Conservation (phyloP, 371 early-diverging fungal species). For the Mucor lusitanicus region DNA sequence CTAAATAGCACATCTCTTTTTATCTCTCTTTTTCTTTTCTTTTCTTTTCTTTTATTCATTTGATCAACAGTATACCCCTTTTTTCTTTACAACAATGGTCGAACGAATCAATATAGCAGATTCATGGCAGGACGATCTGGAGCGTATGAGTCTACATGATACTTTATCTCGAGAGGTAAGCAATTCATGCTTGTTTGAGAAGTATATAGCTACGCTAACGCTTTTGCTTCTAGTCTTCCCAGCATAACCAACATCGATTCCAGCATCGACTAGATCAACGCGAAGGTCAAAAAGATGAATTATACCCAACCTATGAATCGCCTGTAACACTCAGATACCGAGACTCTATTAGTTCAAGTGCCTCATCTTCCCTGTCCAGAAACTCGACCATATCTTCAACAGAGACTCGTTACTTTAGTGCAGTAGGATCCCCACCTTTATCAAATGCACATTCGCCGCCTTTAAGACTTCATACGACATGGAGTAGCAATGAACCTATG, state of each 20-base stretch:
- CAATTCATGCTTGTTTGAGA: background rate
- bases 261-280: slow-evolving; percentile 1
- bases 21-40: background rate
- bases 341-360: slow-evolving; percentile 15
- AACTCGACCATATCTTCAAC: slow-evolving; percentile 15
- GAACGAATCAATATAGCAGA: background rate
- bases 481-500: background rate
- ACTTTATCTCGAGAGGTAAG: slow-evolving; percentile 5
- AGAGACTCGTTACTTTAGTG: slow-evolving; percentile 3
- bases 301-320: background rate
- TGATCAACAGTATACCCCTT: background rate
- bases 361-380: slow-evolving; percentile 14
- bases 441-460: background rate
- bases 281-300: background rate
- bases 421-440: background rate
- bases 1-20: background rate
- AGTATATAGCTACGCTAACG: too few relatives aligned
- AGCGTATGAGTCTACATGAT: slow-evolving; percentile 7
- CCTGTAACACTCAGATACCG: slow-evolving; percentile 15
- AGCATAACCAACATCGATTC: background rate
- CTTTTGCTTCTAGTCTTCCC: background rate
- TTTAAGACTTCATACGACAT: background rate
- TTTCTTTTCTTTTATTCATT: background rate
- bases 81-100: slow-evolving; percentile 4
- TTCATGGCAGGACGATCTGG: slow-evolving; percentile 2